Evolutionary conservation across 2,329 filamentous ascomycete species (phyloP).

Genomic region (Sporothrix pseudoabietina): DNA sequence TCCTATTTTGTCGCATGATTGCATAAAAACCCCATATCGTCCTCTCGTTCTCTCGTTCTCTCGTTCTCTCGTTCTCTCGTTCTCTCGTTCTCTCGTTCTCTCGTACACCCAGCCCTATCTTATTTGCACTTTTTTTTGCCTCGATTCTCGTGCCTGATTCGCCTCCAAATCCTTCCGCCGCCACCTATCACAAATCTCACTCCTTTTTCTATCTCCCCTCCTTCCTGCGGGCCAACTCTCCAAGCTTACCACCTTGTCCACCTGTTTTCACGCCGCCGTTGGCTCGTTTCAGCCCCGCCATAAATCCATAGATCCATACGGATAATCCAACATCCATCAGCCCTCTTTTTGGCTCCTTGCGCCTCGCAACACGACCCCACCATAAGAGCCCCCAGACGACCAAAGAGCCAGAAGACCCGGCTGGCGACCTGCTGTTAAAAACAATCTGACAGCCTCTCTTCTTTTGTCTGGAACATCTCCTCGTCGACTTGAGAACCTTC

Average conservation of each 20-base stretch:
- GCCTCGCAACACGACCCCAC: constrained; percentile 18
- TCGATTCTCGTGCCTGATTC: neutral
- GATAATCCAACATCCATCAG: neutral
- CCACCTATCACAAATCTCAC: constrained; percentile 15
- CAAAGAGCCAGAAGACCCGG: neutral
- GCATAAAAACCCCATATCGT: neutral
- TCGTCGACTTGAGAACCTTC: neutral
- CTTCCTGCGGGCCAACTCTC: neutral
- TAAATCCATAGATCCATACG: neutral
- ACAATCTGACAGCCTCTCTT: neutral
- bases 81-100: neutral
- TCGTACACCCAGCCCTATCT: neutral
- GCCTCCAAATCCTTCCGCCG: constrained; percentile 9
- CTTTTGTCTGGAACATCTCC: neutral
- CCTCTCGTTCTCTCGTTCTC: neutral
- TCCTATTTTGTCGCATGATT: neutral
- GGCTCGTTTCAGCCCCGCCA: constrained; percentile 21
- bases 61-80: neutral
- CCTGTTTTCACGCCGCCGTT: neutral
- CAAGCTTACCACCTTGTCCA: constrained; percentile 11
- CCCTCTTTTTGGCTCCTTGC: constrained; percentile 9
- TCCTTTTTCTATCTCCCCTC: neutral
- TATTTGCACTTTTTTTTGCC: neutral
- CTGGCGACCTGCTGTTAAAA: neutral
- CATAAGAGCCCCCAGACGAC: constrained; percentile 9